Conservation (phyloP, 139 green algal species). For the Yamagishiella unicocca region DNA sequence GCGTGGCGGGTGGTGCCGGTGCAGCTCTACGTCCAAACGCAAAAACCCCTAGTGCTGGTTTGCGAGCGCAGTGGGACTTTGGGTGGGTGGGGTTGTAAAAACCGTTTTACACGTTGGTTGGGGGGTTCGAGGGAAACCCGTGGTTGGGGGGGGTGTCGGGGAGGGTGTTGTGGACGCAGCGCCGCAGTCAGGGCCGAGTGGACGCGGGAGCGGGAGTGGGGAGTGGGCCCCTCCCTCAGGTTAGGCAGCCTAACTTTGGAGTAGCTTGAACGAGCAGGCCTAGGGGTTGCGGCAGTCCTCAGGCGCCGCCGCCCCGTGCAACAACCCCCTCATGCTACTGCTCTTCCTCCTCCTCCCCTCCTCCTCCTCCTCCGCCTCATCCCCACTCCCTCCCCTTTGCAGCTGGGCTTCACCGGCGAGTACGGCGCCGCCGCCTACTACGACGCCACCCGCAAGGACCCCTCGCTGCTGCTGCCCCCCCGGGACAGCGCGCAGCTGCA, state of each 20-base stretch:
- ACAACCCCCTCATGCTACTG: neutral
- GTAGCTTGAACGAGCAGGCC: neutral
- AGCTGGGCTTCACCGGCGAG: conserved; percentile 5
- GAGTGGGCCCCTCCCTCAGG: no score
- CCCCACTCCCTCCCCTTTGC: no score
- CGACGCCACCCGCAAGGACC: neutral
- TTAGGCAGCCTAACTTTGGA: neutral
- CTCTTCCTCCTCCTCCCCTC: neutral
- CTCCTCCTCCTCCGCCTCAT: neutral
- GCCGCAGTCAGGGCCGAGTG: no score
- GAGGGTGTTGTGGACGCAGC: no score
- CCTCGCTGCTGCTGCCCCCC: conserved; percentile 24
- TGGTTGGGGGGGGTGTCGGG: no score
- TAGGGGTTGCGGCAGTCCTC: neutral
- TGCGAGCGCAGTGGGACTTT: no score
- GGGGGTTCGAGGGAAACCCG: no score
- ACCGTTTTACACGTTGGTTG: no score
- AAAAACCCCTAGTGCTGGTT: neutral
- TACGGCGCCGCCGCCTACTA: conserved; percentile 27
- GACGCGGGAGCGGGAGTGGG: no score
- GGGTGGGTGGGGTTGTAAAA: no score
- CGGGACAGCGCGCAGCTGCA: neutral
- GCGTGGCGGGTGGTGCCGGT: neutral
- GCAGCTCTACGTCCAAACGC: neutral
- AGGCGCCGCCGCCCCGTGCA: neutral